Conservation (phyloP, 2,329 filamentous ascomycete genomes). For the Aspergillus sp. region DNA sequence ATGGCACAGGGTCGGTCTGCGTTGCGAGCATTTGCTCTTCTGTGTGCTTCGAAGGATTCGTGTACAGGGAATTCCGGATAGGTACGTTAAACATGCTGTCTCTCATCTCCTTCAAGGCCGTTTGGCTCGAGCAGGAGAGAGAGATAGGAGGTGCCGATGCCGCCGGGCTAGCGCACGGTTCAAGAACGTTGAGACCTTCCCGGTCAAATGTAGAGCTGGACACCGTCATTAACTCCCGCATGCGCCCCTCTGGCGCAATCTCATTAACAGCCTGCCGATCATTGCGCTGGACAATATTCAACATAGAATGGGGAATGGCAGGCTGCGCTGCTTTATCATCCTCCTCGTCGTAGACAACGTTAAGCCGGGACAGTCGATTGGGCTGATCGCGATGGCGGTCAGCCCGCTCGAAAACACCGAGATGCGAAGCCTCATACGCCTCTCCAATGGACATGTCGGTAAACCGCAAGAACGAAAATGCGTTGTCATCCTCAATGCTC, state of each 20-base stretch:
- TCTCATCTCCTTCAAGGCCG: slow-evolving; percentile 53
- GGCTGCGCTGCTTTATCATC: slow-evolving; percentile 53
- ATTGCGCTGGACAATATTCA: slow-evolving; percentile 66
- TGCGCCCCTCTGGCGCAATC: slow-evolving; percentile 60
- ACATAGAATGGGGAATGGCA: slow-evolving; percentile 64
- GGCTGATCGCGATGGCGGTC: slow-evolving; percentile 44
- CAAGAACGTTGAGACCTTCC: slow-evolving; percentile 66
- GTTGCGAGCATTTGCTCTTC: slow-evolving; percentile 67
- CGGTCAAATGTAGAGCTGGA: slow-evolving; percentile 55
- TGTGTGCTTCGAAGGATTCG: slow-evolving; percentile 47
- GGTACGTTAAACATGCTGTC: slow-evolving; percentile 67
- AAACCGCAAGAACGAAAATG: slow-evolving; percentile 87
- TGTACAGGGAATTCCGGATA: slow-evolving; percentile 67
- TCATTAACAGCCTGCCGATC: slow-evolving; percentile 59
- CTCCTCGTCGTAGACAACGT: slow-evolving; percentile 57
- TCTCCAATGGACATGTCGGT: slow-evolving; percentile 67
- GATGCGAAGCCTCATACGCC: slow-evolving; percentile 58
- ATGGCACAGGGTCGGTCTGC: slow-evolving; percentile 51
- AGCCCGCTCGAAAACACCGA: slow-evolving; percentile 65
- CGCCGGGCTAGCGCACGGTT: slow-evolving; percentile 68
- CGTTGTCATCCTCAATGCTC: slow-evolving; percentile 51
- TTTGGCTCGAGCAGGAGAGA: slow-evolving; percentile 62
- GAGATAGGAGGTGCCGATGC: slow-evolving; percentile 81
- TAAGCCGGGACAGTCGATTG: slow-evolving; percentile 56
- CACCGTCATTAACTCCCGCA: slow-evolving; percentile 71